These are phyloP conservation scores for Erodium texanum DNA, from an alignment of 441 rosid genomes.

Conservation along the genomic window DNA sequence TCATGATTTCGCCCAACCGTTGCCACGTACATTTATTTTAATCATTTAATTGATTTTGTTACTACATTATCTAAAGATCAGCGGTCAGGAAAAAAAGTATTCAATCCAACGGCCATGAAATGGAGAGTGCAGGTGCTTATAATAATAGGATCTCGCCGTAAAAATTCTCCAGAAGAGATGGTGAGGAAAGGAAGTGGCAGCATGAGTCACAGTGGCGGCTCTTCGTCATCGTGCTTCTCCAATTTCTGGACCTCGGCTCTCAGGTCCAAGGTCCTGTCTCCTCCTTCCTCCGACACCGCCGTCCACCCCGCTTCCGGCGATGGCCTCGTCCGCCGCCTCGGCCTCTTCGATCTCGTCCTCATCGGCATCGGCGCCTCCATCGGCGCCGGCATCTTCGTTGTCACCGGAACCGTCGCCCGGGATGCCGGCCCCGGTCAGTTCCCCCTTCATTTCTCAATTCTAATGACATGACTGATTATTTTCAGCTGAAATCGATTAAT, in stretches of 20 bases:
- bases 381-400: conserved; percentile 94
- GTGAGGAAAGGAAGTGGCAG: not conserved
- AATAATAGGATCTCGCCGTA: not conserved
- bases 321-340: conserved; percentile 71
- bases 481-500: too few relatives aligned
- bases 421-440: conserved; percentile 82
- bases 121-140: not conserved
- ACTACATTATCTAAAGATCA: too few relatives aligned
- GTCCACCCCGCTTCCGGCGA: conserved; percentile 28
- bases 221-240: conserved; percentile 45
- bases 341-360: conserved; percentile 69
- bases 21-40: too few relatives aligned
- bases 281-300: conserved; percentile 23
- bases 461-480: too few relatives aligned
- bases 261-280: conserved; percentile 44
- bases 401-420: conserved; percentile 92
- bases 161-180: not conserved
- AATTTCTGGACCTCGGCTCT: conserved; percentile 69
- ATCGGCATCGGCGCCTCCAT: conserved; percentile 89
- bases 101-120: not conserved
- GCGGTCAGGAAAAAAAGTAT: too few relatives aligned
- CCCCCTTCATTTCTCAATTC: too few relatives aligned
- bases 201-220: not conserved
- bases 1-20: too few relatives aligned
- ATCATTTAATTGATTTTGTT: too few relatives aligned